These are phyloP conservation scores for Benincasa hispida DNA, from an alignment of 306 rosid genomes.

Conservation along the genomic window DNA sequence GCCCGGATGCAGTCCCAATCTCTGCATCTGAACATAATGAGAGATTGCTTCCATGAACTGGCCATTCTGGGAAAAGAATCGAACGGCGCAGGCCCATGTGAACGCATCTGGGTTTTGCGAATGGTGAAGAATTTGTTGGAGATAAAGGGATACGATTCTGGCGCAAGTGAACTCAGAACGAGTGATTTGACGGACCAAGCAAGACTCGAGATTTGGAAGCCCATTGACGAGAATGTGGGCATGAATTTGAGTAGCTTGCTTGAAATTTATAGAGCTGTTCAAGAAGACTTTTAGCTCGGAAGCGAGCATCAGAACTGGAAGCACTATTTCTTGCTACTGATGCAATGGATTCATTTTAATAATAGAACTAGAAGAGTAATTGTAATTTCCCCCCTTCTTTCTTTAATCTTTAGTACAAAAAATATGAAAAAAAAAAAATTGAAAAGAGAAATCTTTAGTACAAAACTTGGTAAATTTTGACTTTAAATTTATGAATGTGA, in stretches of 20 bases:
- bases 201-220: slow-evolving; percentile 22
- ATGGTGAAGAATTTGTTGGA: slow-evolving; percentile 27
- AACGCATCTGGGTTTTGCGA: slow-evolving; percentile 41
- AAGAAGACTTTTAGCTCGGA: slow-evolving; percentile 23
- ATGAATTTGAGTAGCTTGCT: slow-evolving; percentile 53
- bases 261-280: slow-evolving; percentile 21
- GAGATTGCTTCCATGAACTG: slow-evolving; percentile 43
- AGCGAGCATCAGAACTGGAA: slow-evolving; percentile 16
- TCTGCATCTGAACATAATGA: slow-evolving; percentile 45
- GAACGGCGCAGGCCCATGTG: slow-evolving; percentile 58
- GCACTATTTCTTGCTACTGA: not conserved
- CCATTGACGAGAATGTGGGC: slow-evolving; percentile 30
- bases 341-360: no score
- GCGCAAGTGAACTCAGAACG: slow-evolving; percentile 24
- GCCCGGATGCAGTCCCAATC: slow-evolving; percentile 38
- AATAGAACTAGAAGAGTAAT: no score
- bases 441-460: no score
- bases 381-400: no score
- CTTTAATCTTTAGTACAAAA: no score
- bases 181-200: slow-evolving; percentile 39
- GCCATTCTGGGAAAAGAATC: slow-evolving; percentile 53
- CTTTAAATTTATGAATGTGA: no score
- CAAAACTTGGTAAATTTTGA: no score
- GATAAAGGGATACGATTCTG: slow-evolving; percentile 26
- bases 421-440: no score